Evolutionary conservation across 768 basidiomycete species (phyloP), one percentile per base, ranked within the genome.

Genomic region (Auricularia cornea): DNA sequence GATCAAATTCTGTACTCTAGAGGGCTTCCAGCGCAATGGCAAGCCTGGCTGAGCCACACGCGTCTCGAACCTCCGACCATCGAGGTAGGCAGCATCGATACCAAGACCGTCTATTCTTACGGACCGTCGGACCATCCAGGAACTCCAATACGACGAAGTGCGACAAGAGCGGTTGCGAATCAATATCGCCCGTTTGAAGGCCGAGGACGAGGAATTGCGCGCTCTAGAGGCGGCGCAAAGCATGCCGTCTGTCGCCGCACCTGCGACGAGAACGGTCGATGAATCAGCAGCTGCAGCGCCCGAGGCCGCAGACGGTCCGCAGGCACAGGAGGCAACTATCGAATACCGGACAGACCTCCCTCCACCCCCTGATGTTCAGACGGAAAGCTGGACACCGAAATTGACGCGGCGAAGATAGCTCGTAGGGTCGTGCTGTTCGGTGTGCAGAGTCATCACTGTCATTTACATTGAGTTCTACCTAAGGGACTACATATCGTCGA

Each of bases 151-250:
- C 18, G 64, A 65, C 33, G 18, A 33, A 52, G 14, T n/a, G 5
- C 61, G 64, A 44, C 52, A 59, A 62, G 40, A 59, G 31, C 31
- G 52, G 14, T 18, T 65, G 6, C 52, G 52, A 35, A 18, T 59
- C 33, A 65, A 65, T 31, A 61, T 65, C 38, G 64, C 52, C 31
- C 56, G 44, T 28, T 40, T 65, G 26, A 65, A 62, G 44, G 61
- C 29, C n/a, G 52, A 62, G 33, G 63, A 64, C 23, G 64, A 65
- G 33, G 60, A 61, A 32, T 28, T 57, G 54, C 54, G 54, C 26
- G 26, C 11, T 4, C 30, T 57, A 6, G 28, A 57, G 26, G 54
- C 54, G 6, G 26, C 54, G 8, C 28, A 57, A 26, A 31, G 8
- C 28, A 31, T 31, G 54, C 54, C 54, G 4, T 10, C 26, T 4